A percentile compares a stretch with the other conserved stretches of the same genome.
phyloP scores from a whole-genome alignment of 1,284 basidiomycete genomes.

The Rhizoctonia solani region DNA sequence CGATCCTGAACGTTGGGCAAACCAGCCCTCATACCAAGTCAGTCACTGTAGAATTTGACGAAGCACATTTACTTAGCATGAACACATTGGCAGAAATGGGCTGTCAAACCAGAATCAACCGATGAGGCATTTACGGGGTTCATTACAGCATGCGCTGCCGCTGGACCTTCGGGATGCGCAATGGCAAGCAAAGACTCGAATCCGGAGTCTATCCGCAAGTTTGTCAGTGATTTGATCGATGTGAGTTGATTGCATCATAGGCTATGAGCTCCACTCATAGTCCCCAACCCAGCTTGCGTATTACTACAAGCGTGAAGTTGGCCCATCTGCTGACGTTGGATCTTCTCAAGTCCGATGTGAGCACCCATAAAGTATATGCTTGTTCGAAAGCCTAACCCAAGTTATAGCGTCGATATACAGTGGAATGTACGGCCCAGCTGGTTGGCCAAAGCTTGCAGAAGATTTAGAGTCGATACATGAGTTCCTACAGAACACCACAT shows the following conservation, averaged over 20 bases:
- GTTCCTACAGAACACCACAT: background rate
- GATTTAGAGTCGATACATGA: background rate
- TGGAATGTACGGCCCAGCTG: slow-evolving; percentile 28
- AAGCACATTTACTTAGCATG: background rate
- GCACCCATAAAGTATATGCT: background rate
- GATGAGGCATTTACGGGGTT: no score
- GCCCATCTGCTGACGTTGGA: slow-evolving; percentile 4
- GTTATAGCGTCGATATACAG: slow-evolving; percentile 3
- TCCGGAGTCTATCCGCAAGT: slow-evolving; percentile 1
- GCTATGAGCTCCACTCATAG: background rate
- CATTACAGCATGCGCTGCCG: slow-evolving; percentile 9
- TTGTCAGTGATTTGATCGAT: slow-evolving; percentile 15
- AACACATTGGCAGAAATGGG: background rate
- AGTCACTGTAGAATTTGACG: no score
- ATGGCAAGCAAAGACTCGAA: slow-evolving; percentile 20
- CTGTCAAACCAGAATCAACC: background rate
- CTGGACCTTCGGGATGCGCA: slow-evolving; percentile 29
- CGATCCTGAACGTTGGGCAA: slow-evolving; percentile 12
- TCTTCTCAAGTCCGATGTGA: slow-evolving; percentile 23
- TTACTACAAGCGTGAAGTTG: background rate
- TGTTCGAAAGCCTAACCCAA: background rate
- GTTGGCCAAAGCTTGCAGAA: slow-evolving; percentile 27
- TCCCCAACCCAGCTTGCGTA: background rate
- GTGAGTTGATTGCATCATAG: background rate
- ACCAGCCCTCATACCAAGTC: slow-evolving; percentile 1